Evolutionary conservation across 257 asterid species (phyloP).

Genomic region (Linaria vulgaris): DNA sequence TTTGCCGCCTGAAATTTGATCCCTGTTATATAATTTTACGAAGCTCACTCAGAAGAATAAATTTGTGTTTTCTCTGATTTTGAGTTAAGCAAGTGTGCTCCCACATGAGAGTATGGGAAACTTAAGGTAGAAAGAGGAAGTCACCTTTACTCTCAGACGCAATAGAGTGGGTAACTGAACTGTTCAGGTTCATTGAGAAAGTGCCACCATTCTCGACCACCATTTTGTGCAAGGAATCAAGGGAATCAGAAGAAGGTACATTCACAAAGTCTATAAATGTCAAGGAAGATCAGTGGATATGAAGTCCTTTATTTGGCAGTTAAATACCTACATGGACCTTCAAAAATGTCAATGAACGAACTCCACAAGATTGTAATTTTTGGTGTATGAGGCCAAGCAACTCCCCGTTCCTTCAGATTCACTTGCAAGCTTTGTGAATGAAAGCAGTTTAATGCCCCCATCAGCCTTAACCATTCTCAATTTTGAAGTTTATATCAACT

Average conservation of each 20-base stretch:
- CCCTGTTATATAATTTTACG: slow-evolving; percentile 47
- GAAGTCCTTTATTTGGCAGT: slow-evolving; percentile 9
- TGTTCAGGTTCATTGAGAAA: slow-evolving; percentile 94
- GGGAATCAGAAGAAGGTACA: slow-evolving; percentile 65
- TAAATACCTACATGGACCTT: slow-evolving; percentile 11
- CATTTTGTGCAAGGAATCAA: slow-evolving; percentile 83
- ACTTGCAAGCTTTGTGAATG: background rate
- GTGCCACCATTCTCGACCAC: slow-evolving; percentile 91
- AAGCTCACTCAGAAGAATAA: slow-evolving; percentile 12
- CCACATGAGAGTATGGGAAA: background rate
- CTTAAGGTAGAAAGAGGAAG: slow-evolving; percentile 3
- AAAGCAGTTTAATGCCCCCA: too few species aligned
- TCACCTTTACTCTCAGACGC: slow-evolving; percentile 92
- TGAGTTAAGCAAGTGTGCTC: slow-evolving; percentile 15
- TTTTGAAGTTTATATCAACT: background rate
- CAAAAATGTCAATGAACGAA: slow-evolving; percentile 18
- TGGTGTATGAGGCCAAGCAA: background rate
- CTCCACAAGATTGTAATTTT: background rate
- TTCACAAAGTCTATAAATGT: slow-evolving; percentile 76
- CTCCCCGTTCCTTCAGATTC: background rate
- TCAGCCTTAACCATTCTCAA: background rate
- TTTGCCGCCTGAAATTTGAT: slow-evolving; percentile 94
- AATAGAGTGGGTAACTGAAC: slow-evolving; percentile 80
- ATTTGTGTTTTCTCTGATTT: background rate
- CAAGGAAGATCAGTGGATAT: slow-evolving; percentile 47